A percentile compares a stretch with the other conserved stretches of the same genome.
Evolutionary conservation across 805 yeast species (phyloP).

Genomic region (fission yeast (Schizosaccharomyces pombe)): DNA sequence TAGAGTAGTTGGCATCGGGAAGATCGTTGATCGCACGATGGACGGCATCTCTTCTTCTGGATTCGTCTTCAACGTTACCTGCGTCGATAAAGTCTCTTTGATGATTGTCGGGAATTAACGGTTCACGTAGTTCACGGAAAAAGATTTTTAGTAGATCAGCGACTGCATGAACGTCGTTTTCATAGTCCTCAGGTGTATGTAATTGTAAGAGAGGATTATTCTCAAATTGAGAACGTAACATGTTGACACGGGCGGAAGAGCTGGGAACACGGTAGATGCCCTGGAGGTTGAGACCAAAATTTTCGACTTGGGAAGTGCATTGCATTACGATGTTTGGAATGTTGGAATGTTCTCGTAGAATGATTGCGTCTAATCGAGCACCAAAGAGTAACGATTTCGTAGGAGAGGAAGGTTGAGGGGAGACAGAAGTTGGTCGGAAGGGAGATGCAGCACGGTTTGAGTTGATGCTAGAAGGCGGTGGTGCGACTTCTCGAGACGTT

Average conservation of each 20-base stretch:
- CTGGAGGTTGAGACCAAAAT: conserved; percentile 60
- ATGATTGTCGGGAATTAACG: conserved; percentile 45
- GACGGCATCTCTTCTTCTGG: conserved; percentile 42
- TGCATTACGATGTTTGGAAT: conserved; percentile 78
- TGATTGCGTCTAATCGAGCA: conserved; percentile 49
- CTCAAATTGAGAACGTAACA: conserved; percentile 37
- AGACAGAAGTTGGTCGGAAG: background rate
- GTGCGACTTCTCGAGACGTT: too few species aligned
- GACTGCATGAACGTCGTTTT: conserved; percentile 69
- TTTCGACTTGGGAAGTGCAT: conserved; percentile 70
- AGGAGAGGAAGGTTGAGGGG: background rate
- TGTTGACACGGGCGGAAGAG: conserved; percentile 47
- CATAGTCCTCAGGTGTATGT: conserved; percentile 29
- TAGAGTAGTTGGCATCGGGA: conserved; percentile 89
- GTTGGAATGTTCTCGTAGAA: conserved; percentile 43
- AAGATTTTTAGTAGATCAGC: conserved; percentile 69
- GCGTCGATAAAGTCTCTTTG: conserved; percentile 43
- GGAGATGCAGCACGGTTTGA: background rate
- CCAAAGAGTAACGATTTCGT: conserved; percentile 35
- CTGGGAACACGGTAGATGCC: conserved; percentile 82
- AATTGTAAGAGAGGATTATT: conserved; percentile 23
- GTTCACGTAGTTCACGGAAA: conserved; percentile 69
- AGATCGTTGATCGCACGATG: conserved; percentile 73
- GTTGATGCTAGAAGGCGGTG: background rate
- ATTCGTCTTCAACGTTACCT: conserved; percentile 39